Percentiles rank a stretch among this genome's conserved stretches.
phyloP scores from a whole-genome alignment of 257 asterid species.

The Scutellaria galericulata region DNA sequence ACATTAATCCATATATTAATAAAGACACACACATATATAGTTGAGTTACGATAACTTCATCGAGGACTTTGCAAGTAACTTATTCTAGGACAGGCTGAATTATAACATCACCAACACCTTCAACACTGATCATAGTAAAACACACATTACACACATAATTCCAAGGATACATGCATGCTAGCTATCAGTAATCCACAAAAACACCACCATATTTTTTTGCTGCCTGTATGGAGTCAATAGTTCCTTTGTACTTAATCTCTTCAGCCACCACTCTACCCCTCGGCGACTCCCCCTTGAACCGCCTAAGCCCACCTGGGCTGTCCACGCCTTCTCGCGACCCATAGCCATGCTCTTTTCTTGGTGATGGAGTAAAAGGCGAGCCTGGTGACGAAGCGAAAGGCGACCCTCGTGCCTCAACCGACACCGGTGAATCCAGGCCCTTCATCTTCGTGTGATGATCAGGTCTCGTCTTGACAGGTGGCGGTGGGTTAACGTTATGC shows the following conservation, averaged over 20 bases:
- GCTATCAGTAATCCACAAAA: conserved; percentile 25
- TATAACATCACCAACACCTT: no score
- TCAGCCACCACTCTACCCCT: background rate
- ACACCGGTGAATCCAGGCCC: conserved; percentile 29
- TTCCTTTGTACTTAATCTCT: background rate
- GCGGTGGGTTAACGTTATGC: conserved; percentile 5
- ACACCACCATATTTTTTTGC: conserved; percentile 46
- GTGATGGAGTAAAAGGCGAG: conserved; percentile 8
- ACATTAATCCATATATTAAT: no score
- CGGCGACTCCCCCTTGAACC: conserved; percentile 23
- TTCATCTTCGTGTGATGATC: background rate
- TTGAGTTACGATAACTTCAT: background rate
- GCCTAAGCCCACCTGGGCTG: conserved; percentile 32
- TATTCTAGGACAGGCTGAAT: conserved; percentile 8
- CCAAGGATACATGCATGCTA: background rate
- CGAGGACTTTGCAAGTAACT: background rate
- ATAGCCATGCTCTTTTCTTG: conserved; percentile 23
- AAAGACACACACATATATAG: background rate
- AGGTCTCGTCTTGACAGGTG: conserved; percentile 30
- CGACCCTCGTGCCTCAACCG: background rate
- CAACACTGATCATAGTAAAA: background rate
- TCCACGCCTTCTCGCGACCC: conserved; percentile 22
- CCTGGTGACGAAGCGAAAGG: background rate
- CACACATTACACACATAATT: background rate
- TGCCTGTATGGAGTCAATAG: conserved; percentile 40